A percentile compares a stretch with the other conserved stretches of the same genome.
These are phyloP conservation scores for Lumnitzera racemosa DNA, from an alignment of 345 rosid species.

Conservation along the genomic window DNA sequence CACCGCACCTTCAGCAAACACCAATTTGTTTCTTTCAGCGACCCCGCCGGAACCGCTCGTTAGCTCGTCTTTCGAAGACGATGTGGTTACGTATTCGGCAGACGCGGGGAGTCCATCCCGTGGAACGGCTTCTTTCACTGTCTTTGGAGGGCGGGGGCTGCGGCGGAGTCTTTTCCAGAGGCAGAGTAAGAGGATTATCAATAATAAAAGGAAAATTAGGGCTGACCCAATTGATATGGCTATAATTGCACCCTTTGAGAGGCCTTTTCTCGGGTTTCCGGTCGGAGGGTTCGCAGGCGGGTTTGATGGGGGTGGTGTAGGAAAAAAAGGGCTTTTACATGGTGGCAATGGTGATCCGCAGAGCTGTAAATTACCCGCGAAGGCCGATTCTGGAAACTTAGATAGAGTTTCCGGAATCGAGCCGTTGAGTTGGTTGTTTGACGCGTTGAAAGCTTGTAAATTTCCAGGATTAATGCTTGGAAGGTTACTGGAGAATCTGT, in stretches of 20 bases:
- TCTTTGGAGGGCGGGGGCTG: constrained; percentile 1
- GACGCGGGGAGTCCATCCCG: no score
- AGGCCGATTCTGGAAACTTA: constrained; percentile 11
- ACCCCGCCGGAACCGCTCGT: constrained; percentile 66
- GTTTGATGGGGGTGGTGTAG: constrained; percentile 9
- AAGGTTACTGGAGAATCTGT: constrained; percentile 60
- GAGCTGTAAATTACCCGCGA: constrained; percentile 17
- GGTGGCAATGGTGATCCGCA: constrained; percentile 9
- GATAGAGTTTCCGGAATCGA: constrained; percentile 13
- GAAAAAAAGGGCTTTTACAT: constrained; percentile 9
- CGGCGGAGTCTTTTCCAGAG: constrained; percentile 11
- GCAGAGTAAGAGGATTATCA: constrained; percentile 19
- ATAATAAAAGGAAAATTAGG: constrained; percentile 14
- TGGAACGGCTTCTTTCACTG: no score
- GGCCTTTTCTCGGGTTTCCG: constrained; percentile 13
- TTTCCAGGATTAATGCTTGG: constrained; percentile 10
- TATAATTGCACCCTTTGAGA: constrained; percentile 24
- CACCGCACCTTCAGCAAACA: constrained; percentile 72
- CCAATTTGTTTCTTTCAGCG: constrained; percentile 76
- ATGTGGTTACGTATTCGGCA: constrained; percentile 22
- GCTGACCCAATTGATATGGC: constrained; percentile 24
- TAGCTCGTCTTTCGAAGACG: constrained; percentile 74
- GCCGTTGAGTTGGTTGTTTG: constrained; percentile 45
- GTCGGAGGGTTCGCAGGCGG: background rate
- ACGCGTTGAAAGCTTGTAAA: constrained; percentile 26